Conservation (phyloP, 768 basidiomycete species). For the Clavaria fumosa region DNA sequence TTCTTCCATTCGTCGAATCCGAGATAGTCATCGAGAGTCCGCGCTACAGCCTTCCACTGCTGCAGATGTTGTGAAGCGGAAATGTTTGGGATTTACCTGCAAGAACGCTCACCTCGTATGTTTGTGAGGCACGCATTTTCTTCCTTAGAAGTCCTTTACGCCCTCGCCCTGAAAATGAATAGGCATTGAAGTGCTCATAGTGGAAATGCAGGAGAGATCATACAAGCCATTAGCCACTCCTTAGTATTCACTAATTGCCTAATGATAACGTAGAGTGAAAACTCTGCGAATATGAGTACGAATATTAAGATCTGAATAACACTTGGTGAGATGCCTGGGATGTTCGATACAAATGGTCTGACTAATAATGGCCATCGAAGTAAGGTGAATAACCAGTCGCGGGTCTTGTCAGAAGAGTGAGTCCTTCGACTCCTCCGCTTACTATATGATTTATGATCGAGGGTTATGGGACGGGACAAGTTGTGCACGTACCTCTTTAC, state of each 20-base stretch:
- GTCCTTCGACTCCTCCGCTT: constrained; percentile 21
- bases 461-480: not conserved
- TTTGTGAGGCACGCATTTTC: constrained; percentile 55
- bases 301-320: constrained; percentile 61
- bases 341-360: constrained; percentile 11
- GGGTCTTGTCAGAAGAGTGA: constrained; percentile 25
- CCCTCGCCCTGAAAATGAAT: constrained; percentile 82
- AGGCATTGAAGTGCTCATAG: no score
- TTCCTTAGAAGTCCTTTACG: constrained; percentile 65
- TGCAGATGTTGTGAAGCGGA: constrained; percentile 17
- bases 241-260: constrained; percentile 89
- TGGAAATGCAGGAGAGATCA: no score
- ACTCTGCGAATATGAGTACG: constrained; percentile 68
- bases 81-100: not conserved
- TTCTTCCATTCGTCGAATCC: constrained; percentile 86
- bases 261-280: constrained; percentile 74
- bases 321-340: not conserved
- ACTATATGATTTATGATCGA: not conserved
- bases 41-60: constrained; percentile 83
- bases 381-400: constrained; percentile 65
- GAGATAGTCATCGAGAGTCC: constrained; percentile 64
- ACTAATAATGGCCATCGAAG: constrained; percentile 83
- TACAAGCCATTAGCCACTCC: constrained; percentile 86
- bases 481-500: constrained; percentile 50
- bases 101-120: constrained; percentile 43